Conservation (phyloP, 805 yeast genomes). For the Pichia insulana region DNA sequence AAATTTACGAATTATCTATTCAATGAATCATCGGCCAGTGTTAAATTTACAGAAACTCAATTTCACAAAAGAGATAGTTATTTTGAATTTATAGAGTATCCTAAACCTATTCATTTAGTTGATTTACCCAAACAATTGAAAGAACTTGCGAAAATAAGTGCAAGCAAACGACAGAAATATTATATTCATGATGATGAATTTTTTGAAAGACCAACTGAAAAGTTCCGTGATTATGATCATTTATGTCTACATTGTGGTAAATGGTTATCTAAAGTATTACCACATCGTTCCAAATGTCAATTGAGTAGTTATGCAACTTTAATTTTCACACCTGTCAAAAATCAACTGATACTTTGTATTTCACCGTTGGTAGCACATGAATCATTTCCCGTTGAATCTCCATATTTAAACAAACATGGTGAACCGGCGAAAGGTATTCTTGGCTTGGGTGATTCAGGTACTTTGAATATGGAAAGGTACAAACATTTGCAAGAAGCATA, state of each 20-base stretch:
- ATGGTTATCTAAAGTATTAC: conserved; percentile 8
- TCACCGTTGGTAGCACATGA: conserved; percentile 6
- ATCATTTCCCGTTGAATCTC: conserved; percentile 39
- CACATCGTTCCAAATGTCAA: conserved; percentile 16
- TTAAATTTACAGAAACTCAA: too few relatives aligned
- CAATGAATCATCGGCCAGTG: background rate
- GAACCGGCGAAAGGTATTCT: conserved; percentile 53
- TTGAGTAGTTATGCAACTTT: conserved; percentile 16
- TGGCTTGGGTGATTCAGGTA: conserved; percentile 48
- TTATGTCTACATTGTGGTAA: conserved; percentile 24
- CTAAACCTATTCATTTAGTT: conserved; percentile 45
- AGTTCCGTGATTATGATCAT: background rate
- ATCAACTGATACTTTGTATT: conserved; percentile 13
- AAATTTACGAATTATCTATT: conserved; percentile 7
- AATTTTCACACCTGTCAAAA: conserved; percentile 23
- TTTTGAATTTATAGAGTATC: conserved; percentile 32
- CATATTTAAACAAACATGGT: conserved; percentile 68
- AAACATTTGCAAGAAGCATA: conserved; percentile 48
- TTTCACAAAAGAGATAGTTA: conserved; percentile 4
- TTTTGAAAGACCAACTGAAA: background rate
- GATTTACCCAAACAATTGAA: conserved; percentile 35
- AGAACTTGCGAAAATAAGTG: conserved; percentile 6
- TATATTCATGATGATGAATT: conserved; percentile 6
- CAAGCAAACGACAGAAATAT: background rate
- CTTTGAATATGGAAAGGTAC: conserved; percentile 45